Conservation (phyloP, 2,329 filamentous ascomycete genomes). For the Colletotrichum sp. region DNA sequence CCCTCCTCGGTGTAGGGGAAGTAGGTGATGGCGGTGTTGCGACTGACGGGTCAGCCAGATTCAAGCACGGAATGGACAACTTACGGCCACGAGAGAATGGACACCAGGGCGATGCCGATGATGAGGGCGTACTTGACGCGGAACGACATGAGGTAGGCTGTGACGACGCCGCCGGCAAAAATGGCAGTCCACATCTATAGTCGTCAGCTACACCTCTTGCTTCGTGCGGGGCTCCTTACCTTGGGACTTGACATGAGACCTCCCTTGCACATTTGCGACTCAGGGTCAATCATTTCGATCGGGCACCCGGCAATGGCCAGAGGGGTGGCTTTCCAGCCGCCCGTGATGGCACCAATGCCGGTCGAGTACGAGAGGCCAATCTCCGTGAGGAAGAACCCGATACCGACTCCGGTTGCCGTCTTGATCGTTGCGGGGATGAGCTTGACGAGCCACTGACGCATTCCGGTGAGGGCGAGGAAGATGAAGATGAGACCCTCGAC, state of each 20-base stretch:
- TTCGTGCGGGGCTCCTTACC: slow-evolving; percentile 39
- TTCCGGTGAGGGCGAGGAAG: slow-evolving; percentile 67
- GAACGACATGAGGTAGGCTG: slow-evolving; percentile 81
- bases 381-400: slow-evolving; percentile 67
- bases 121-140: slow-evolving; percentile 78
- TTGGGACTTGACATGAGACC: slow-evolving; percentile 80
- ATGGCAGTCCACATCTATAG: slow-evolving; percentile 82
- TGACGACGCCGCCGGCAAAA: slow-evolving; percentile 79
- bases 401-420: slow-evolving; percentile 68
- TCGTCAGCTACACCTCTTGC: not conserved
- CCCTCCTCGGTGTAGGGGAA: slow-evolving; percentile 72
- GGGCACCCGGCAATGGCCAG: slow-evolving; percentile 79
- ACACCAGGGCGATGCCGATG: slow-evolving; percentile 74
- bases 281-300: slow-evolving; percentile 51
- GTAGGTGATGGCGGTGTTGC: slow-evolving; percentile 73
- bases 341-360: slow-evolving; percentile 83
- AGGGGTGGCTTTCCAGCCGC: slow-evolving; percentile 67
- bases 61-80: slow-evolving; percentile 29
- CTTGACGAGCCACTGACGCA: slow-evolving; percentile 75
- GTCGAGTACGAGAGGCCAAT: slow-evolving; percentile 77
- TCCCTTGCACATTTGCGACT: slow-evolving; percentile 55
- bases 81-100: slow-evolving; percentile 76
- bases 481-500: slow-evolving; percentile 70
- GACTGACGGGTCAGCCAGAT: slow-evolving; percentile 41
- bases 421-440: slow-evolving; percentile 70